Percentiles rank a stretch among this genome's conserved stretches.
These are phyloP conservation scores for Hyphopichia homilentoma DNA, from an alignment of 805 yeast species.

Conservation along the genomic window DNA sequence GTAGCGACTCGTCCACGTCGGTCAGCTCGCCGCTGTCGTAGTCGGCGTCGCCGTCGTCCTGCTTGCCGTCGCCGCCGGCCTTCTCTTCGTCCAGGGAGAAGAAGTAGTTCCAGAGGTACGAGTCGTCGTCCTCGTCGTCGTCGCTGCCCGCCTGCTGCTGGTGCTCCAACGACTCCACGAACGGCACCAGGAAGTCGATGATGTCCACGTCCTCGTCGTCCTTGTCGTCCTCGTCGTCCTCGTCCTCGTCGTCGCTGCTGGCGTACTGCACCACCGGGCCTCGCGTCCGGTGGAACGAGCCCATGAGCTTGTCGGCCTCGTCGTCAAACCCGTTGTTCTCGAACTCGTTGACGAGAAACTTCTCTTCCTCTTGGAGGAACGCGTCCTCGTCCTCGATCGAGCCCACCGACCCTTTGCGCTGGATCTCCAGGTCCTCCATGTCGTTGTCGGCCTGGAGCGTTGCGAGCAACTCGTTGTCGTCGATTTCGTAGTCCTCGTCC, in stretches of 20 bases:
- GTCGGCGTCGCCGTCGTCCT: conserved; percentile 22
- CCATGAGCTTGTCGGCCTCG: conserved; percentile 17
- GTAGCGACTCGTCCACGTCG: conserved; percentile 85
- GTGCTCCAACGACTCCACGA: conserved; percentile 11
- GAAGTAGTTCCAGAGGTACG: conserved; percentile 72
- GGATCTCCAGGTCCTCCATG: conserved; percentile 31
- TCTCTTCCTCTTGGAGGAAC: conserved; percentile 42
- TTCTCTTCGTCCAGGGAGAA: conserved; percentile 44
- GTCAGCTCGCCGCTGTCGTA: conserved; percentile 83
- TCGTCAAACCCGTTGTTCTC: conserved; percentile 45
- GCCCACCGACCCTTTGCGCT: conserved; percentile 26
- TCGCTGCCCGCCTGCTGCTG: conserved; percentile 2
- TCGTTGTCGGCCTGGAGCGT: conserved; percentile 47
- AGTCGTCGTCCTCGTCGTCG: conserved; percentile 57
- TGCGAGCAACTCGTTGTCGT: conserved; percentile 43
- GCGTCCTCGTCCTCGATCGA: conserved; percentile 33
- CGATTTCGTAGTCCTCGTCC: conserved; percentile 65
- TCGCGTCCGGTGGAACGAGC: conserved; percentile 9
- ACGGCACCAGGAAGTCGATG: conserved; percentile 31
- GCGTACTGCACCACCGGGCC: conserved; percentile 39
- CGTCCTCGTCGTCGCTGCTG: conserved; percentile 33
- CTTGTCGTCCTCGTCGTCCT: conserved; percentile 27
- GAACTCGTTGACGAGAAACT: conserved; percentile 42
- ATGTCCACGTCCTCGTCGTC: conserved; percentile 39
- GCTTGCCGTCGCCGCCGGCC: conserved; percentile 12